These are phyloP conservation scores for Gigaspora rosea DNA, from an alignment of 192 early-diverging fungal species.

Conservation along the genomic window DNA sequence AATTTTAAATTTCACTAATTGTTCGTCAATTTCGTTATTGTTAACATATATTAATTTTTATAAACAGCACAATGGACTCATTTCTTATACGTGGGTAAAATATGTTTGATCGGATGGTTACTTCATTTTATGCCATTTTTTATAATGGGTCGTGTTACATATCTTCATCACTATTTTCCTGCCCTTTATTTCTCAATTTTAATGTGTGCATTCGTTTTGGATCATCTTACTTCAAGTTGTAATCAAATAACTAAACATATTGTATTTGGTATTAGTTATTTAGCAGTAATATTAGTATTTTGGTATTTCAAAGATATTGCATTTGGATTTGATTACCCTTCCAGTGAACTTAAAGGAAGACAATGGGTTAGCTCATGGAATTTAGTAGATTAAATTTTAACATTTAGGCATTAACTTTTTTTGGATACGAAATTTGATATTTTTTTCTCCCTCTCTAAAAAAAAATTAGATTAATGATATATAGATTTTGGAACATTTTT, in stretches of 20 bases:
- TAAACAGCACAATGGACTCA: constrained; percentile 60
- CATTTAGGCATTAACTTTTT: too few species aligned
- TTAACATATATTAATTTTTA: constrained; percentile 5
- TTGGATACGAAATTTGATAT: too few species aligned
- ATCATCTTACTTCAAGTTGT: constrained; percentile 56
- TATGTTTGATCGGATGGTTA: constrained; percentile 86
- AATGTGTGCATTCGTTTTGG: constrained; percentile 70
- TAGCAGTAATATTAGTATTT: constrained; percentile 57
- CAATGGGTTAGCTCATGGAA: constrained; percentile 83
- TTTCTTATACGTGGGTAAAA: constrained; percentile 71
- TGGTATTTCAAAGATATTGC: constrained; percentile 78
- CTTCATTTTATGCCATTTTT: constrained; percentile 94
- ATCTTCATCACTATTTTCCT: constrained; percentile 97
- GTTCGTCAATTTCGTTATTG: constrained; percentile 6
- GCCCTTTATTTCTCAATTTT: constrained; percentile 93
- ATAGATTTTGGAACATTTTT: too few species aligned
- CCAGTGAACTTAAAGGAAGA: constrained; percentile 52
- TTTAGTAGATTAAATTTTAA: constrained; percentile 57
- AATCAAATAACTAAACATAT: constrained; percentile 31
- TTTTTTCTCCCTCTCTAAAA: too few species aligned
- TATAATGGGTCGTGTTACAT: constrained; percentile 96
- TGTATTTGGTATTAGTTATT: constrained; percentile 50
- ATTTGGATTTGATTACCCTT: constrained; percentile 79
- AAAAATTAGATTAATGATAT: too few species aligned
- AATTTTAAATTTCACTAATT: not conserved